Conservation (phyloP, 139 green algal genomes). For the Coccomyxa sp. region DNA sequence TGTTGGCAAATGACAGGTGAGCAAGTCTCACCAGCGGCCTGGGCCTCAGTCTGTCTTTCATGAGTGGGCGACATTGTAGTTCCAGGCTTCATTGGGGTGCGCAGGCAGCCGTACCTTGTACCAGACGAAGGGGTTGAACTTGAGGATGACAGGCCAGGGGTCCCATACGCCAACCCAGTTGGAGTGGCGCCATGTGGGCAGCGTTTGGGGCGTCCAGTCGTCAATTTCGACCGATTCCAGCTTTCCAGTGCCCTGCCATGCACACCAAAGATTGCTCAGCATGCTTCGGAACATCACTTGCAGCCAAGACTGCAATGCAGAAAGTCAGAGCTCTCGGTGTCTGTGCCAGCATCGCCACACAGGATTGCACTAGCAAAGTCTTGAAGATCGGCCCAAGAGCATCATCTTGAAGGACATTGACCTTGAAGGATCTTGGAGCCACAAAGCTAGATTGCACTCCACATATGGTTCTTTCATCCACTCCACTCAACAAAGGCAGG, state of each 20-base stretch:
- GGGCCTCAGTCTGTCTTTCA: no score
- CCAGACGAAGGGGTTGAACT: slow-evolving; percentile 66
- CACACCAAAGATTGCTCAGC: neutral
- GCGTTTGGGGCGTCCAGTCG: slow-evolving; percentile 85
- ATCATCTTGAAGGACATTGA: neutral
- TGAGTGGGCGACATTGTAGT: no score
- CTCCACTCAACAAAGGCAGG: neutral
- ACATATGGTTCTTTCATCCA: no score
- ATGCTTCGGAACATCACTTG: neutral
- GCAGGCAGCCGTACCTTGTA: slow-evolving; percentile 51
- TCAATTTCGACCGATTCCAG: slow-evolving; percentile 48
- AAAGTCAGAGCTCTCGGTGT: no score
- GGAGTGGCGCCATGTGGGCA: slow-evolving; percentile 86
- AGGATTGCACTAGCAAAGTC: no score
- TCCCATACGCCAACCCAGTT: slow-evolving; percentile 91
- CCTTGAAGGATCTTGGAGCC: no score
- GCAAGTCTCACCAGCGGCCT: no score
- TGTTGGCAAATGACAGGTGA: no score
- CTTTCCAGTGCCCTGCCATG: slow-evolving; percentile 53
- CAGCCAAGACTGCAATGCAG: neutral
- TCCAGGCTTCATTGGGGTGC: no score
- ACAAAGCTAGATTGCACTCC: no score
- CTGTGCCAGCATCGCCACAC: no score
- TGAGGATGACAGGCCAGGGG: slow-evolving; percentile 90
- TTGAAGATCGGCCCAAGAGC: neutral